A percentile compares a stretch with the other conserved stretches of the same genome.
These are phyloP conservation scores for Pinus taeda DNA, from an alignment of 75 land plant species.

Conservation along the genomic window DNA sequence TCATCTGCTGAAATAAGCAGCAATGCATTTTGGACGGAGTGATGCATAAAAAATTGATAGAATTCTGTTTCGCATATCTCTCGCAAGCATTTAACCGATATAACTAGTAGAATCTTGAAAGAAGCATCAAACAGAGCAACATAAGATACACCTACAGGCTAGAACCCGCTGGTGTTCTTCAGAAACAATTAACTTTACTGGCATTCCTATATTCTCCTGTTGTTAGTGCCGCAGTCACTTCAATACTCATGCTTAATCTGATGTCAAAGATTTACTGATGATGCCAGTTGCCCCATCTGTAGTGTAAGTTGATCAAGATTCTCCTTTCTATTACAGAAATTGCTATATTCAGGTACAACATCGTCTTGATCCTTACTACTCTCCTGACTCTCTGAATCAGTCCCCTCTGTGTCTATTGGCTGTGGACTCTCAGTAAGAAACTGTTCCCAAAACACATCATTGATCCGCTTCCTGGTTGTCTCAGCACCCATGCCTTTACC, in stretches of 20 bases:
- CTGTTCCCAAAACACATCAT: slow-evolving; percentile 81
- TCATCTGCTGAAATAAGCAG: background rate
- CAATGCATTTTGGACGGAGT: background rate
- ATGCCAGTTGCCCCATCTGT: slow-evolving; percentile 8
- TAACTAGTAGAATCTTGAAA: background rate
- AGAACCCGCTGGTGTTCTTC: background rate
- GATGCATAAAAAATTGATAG: background rate
- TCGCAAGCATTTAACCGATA: background rate
- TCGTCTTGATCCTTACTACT: slow-evolving; percentile 31
- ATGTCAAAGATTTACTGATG: background rate
- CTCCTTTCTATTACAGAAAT: slow-evolving; percentile 9
- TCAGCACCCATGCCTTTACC: slow-evolving; percentile 3
- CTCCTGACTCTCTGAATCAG: slow-evolving; percentile 35
- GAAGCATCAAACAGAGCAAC: background rate
- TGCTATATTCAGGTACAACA: slow-evolving; percentile 9
- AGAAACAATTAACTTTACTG: too few relatives aligned
- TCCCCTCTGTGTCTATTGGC: slow-evolving; percentile 57
- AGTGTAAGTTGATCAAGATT: slow-evolving; percentile 35
- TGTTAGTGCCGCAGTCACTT: background rate
- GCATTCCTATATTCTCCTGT: background rate
- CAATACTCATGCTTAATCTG: background rate
- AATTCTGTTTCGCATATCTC: background rate
- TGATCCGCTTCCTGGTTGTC: slow-evolving; percentile 19
- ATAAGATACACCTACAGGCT: background rate
- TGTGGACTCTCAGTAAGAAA: slow-evolving; percentile 78